Evolutionary conservation across 306 rosid genomes (phyloP).

Genomic region (Boehmeria nivea): DNA sequence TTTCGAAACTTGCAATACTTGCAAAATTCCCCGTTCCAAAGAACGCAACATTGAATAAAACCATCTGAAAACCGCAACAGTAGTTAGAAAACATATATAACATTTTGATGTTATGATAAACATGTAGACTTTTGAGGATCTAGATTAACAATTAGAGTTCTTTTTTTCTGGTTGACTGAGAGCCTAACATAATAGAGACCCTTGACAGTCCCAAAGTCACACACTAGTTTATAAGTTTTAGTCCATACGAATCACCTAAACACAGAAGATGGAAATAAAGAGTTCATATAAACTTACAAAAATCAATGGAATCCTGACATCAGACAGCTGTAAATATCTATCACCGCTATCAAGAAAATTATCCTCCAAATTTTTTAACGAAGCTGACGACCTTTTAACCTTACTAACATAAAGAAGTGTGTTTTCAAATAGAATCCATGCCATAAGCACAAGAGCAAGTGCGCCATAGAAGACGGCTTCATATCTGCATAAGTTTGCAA

Average conservation of each 20-base stretch:
- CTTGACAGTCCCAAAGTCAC: no score
- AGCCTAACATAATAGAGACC: no score
- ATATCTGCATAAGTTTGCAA: slow-evolving; percentile 76
- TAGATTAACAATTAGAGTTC: background rate
- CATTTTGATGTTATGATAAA: slow-evolving; percentile 16
- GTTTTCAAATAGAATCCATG: slow-evolving; percentile 85
- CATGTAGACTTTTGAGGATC: background rate
- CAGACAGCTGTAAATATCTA: slow-evolving; percentile 76
- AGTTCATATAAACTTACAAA: slow-evolving; percentile 52
- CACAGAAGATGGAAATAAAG: slow-evolving; percentile 2
- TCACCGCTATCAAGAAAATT: slow-evolving; percentile 36
- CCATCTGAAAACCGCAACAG: slow-evolving; percentile 48
- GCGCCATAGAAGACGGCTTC: slow-evolving; percentile 86
- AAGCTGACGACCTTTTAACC: slow-evolving; percentile 35
- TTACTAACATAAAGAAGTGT: slow-evolving; percentile 54
- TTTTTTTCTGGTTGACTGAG: no score
- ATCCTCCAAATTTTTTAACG: slow-evolving; percentile 30
- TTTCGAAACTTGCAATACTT: slow-evolving; percentile 90
- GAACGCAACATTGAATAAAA: slow-evolving; percentile 78
- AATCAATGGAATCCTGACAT: slow-evolving; percentile 62
- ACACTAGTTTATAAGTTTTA: no score
- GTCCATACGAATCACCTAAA: no score
- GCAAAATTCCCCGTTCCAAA: slow-evolving; percentile 94
- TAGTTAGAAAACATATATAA: no score
- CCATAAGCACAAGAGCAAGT: slow-evolving; percentile 75